Evolutionary conservation across 257 asterid genomes (phyloP).

Genomic region (Solanum bulbocastanum): DNA sequence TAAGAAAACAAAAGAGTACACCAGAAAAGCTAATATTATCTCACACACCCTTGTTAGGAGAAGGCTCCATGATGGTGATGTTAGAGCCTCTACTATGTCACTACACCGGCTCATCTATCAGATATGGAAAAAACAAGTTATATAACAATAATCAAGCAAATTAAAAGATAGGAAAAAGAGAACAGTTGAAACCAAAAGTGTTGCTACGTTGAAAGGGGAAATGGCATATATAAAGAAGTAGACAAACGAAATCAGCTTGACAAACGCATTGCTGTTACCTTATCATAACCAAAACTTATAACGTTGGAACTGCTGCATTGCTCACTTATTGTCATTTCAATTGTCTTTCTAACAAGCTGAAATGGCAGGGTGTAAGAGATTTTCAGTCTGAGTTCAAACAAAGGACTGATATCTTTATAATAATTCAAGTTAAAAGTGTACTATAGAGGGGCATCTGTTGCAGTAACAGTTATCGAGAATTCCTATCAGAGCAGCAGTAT

Average conservation of each 20-base stretch:
- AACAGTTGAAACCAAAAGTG: not conserved
- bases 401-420: not conserved
- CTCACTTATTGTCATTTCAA: slow-evolving; percentile 40
- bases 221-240: not conserved
- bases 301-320: slow-evolving; percentile 38
- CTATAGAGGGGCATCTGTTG: not conserved
- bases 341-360: slow-evolving; percentile 62
- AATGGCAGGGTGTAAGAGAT: not conserved
- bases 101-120: slow-evolving; percentile 39
- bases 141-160: not conserved
- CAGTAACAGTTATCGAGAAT: not conserved
- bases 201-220: not conserved
- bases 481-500: not conserved
- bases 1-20: not conserved
- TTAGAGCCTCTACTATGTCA: slow-evolving; percentile 37
- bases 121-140: not conserved
- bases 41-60: slow-evolving; percentile 57
- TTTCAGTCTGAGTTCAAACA: not conserved
- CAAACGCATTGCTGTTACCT: slow-evolving; percentile 25
- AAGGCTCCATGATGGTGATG: slow-evolving; percentile 52
- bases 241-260: not conserved
- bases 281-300: slow-evolving; percentile 44
- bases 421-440: not conserved
- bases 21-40: not conserved
- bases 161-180: not conserved